Evolutionary conservation across 148 eudicot genomes (phyloP).

Genomic region (Limonium bicolor): DNA sequence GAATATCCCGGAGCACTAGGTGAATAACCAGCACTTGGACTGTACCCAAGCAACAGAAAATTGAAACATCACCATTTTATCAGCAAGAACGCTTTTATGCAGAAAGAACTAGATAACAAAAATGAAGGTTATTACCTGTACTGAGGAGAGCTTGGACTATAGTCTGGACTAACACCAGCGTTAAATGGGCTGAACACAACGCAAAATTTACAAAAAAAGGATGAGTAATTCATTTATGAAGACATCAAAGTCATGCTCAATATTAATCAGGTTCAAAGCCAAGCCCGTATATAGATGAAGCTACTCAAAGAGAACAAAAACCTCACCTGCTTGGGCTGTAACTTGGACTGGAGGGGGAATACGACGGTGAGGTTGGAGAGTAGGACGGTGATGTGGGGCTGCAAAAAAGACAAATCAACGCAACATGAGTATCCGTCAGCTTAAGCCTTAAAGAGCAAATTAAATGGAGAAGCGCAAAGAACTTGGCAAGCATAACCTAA

Average conservation of each 20-base stretch:
- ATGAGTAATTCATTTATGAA: too few species aligned
- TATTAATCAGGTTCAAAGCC: not conserved
- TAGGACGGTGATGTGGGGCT: conserved; percentile 44
- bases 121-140: conserved; percentile 18
- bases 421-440: not conserved
- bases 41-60: conserved; percentile 5
- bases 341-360: conserved; percentile 35
- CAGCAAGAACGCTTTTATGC: not conserved
- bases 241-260: not conserved
- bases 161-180: conserved; percentile 32
- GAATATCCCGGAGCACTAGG: conserved; percentile 36
- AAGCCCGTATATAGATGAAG: not conserved
- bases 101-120: not conserved
- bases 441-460: not conserved
- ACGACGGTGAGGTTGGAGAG: conserved; percentile 29
- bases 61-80: not conserved
- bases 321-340: conserved; percentile 43
- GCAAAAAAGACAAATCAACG: conserved; percentile 6
- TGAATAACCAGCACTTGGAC: conserved; percentile 33
- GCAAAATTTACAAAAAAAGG: too few species aligned
- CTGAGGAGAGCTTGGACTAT: conserved; percentile 39
- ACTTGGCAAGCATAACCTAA: not conserved
- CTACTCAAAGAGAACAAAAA: not conserved
- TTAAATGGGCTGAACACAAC: conserved; percentile 19
- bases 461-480: not conserved